Conservation (phyloP, 306 rosid species). For the Notholithocarpus densiflorus region DNA sequence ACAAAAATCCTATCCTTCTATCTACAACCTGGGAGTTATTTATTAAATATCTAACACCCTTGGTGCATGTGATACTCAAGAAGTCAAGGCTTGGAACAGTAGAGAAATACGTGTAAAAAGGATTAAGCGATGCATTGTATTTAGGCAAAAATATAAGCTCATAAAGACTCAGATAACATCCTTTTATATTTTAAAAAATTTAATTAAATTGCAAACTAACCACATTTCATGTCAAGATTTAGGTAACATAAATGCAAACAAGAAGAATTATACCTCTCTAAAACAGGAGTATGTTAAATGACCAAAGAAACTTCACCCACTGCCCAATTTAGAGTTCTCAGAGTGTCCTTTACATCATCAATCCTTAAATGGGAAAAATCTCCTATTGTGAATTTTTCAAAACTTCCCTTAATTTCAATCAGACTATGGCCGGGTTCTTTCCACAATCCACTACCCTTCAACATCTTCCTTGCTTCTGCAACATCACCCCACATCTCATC, state of each 20-base stretch:
- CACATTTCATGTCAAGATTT: not conserved
- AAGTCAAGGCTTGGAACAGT: not conserved
- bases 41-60: not conserved
- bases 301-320: conserved; percentile 11
- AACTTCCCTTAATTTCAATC: conserved; percentile 35
- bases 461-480: conserved; percentile 31
- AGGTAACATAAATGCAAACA: not conserved
- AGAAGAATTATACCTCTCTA: not conserved
- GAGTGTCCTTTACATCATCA: conserved; percentile 23
- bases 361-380: conserved; percentile 30
- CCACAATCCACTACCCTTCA: conserved; percentile 38
- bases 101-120: not conserved
- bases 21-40: not conserved
- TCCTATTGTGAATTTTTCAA: conserved; percentile 30
- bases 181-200: not conserved
- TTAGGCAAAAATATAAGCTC: not conserved
- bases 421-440: conserved; percentile 37
- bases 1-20: not conserved
- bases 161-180: not conserved
- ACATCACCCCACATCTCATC: conserved; percentile 43
- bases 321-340: conserved; percentile 16
- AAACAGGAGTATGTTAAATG: not conserved
- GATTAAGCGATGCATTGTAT: not conserved
- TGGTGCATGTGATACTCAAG: not conserved
- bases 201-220: not conserved